Percentiles rank a stretch among this genome's conserved stretches.
These are phyloP conservation scores for Tranzscheliella williamsii DNA, from an alignment of 1,284 basidiomycete genomes.

Conservation along the genomic window DNA sequence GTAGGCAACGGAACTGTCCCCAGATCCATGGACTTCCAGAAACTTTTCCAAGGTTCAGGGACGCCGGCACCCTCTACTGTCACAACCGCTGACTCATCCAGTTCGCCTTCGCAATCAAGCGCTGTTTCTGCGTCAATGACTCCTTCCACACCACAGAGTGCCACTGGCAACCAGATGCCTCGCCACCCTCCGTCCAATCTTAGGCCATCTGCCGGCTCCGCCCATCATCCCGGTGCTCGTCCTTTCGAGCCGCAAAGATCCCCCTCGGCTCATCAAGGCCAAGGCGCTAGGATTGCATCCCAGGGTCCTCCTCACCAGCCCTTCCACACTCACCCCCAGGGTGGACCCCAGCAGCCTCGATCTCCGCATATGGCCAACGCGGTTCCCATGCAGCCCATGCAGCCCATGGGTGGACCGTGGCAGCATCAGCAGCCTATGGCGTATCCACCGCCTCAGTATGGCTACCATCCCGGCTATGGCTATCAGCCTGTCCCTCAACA, in stretches of 20 bases:
- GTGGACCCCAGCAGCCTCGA: slow-evolving; percentile 42
- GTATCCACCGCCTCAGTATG: slow-evolving; percentile 39
- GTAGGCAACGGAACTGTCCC: slow-evolving; percentile 44
- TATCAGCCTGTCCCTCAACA: slow-evolving; percentile 42
- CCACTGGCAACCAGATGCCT: slow-evolving; percentile 5
- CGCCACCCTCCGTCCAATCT: slow-evolving; percentile 43
- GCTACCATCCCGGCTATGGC: slow-evolving; percentile 49
- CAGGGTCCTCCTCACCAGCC: slow-evolving; percentile 33
- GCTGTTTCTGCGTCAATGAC: slow-evolving; percentile 22
- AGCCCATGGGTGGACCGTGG: slow-evolving; percentile 42
- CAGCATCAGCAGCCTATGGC: slow-evolving; percentile 44
- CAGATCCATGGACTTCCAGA: slow-evolving; percentile 56
- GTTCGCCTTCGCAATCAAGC: slow-evolving; percentile 29
- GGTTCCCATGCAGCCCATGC: slow-evolving; percentile 49
- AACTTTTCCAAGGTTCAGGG: slow-evolving; percentile 57
- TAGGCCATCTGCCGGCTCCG: slow-evolving; percentile 32
- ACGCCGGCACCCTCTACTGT: slow-evolving; percentile 27
- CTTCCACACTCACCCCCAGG: slow-evolving; percentile 40
- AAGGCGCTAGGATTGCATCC: slow-evolving; percentile 21
- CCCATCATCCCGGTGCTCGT: slow-evolving; percentile 35
- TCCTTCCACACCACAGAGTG: slow-evolving; percentile 20
- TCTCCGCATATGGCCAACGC: slow-evolving; percentile 49
- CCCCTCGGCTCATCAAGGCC: slow-evolving; percentile 36
- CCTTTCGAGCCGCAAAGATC: slow-evolving; percentile 48
- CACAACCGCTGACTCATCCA: slow-evolving; percentile 22